Conservation (phyloP, 176 grass and related monocot genomes). For the Musa troglodytarum region DNA sequence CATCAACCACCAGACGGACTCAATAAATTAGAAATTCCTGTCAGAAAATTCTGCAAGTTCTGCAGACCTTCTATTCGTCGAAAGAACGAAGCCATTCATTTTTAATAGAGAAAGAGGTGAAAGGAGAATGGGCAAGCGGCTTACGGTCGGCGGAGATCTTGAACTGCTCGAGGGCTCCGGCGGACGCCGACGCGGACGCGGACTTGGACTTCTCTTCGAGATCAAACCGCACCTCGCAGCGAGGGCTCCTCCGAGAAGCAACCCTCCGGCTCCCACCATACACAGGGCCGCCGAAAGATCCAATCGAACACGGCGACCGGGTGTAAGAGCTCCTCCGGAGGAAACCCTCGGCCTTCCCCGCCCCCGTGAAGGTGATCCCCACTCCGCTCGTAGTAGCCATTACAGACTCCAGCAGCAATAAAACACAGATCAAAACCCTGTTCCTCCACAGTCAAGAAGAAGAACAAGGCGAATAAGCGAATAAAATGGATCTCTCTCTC, state of each 20-base stretch:
- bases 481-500: too few relatives aligned
- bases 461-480: background rate
- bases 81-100: slow-evolving; percentile 1
- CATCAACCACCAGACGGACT: too few relatives aligned
- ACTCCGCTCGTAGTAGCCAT: background rate
- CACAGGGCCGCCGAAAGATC: background rate
- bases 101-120: background rate
- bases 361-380: background rate
- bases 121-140: slow-evolving; percentile 7
- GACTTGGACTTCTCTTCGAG: slow-evolving; percentile 23
- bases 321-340: background rate
- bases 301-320: background rate
- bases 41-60: background rate
- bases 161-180: slow-evolving; percentile 56
- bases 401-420: background rate
- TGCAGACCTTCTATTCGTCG: slow-evolving; percentile 1
- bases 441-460: background rate
- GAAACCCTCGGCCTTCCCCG: background rate
- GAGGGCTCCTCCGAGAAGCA: slow-evolving; percentile 24
- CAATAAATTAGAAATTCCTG: too few relatives aligned
- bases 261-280: background rate
- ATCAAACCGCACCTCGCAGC: slow-evolving; percentile 61
- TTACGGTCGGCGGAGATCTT: slow-evolving; percentile 92
- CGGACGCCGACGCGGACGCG: slow-evolving; percentile 34
- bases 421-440: background rate